Evolutionary conservation across 192 early-diverging fungal species (phyloP).

Genomic region (Backusella tuberculispora): DNA sequence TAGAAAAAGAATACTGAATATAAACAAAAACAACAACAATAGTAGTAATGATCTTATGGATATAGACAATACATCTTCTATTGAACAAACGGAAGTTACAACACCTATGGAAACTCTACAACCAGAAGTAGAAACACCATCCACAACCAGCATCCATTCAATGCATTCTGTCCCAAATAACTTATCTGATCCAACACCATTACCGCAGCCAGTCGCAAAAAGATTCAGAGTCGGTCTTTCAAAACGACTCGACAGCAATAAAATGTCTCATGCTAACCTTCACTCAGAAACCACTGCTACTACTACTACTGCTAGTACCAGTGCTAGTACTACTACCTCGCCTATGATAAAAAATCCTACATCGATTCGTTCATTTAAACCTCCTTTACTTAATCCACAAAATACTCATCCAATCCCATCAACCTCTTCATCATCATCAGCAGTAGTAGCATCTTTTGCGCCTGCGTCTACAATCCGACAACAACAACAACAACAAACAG

Average conservation of each 20-base stretch:
- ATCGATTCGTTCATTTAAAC: slow-evolving; percentile 1
- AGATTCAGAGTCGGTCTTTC: not conserved
- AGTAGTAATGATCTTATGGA: not conserved
- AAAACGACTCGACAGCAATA: not conserved
- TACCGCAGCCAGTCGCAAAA: not conserved
- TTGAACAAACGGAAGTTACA: not conserved
- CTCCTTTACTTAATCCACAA: not conserved
- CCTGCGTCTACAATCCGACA: not conserved
- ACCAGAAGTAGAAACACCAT: not conserved
- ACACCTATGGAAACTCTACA: not conserved
- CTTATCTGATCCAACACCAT: not conserved
- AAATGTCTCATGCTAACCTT: not conserved
- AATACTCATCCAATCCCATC: not conserved
- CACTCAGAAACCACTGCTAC: not conserved
- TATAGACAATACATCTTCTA: not conserved
- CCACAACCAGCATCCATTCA: not conserved
- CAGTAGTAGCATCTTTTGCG: not conserved
- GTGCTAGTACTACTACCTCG: not conserved
- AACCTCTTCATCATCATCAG: not conserved
- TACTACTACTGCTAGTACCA: not conserved
- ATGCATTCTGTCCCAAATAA: not conserved
- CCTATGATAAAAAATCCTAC: not conserved
- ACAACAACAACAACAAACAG: not conserved
- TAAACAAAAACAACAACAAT: not conserved
- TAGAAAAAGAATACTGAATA: not conserved